A percentile compares a stretch with the other conserved stretches of the same genome.
These are phyloP conservation scores for Durio zibethinus DNA, from an alignment of 345 rosid genomes.

Conservation along the genomic window DNA sequence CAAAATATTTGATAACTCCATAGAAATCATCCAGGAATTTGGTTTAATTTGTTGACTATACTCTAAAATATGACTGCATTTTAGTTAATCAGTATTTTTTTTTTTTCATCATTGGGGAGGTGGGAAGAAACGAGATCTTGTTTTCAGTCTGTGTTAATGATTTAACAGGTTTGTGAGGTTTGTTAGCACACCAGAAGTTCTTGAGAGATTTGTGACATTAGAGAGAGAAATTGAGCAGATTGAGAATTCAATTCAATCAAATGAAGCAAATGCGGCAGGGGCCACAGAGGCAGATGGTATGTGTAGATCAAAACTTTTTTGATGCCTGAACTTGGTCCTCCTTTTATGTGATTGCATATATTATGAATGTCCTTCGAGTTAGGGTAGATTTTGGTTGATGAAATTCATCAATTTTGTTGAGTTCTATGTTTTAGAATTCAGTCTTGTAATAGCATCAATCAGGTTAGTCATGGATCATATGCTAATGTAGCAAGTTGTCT, in stretches of 20 bases:
- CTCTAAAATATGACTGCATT: no score
- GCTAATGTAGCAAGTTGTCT: neutral
- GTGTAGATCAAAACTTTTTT: no score
- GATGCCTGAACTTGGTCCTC: no score
- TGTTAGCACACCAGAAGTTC: constrained; percentile 91
- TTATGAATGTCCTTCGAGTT: neutral
- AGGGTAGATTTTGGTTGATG: neutral
- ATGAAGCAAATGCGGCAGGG: constrained; percentile 47
- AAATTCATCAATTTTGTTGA: neutral
- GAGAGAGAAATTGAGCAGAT: constrained; percentile 86
- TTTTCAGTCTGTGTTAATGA: neutral
- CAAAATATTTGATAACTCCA: neutral
- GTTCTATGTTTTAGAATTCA: neutral
- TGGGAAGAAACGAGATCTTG: neutral
- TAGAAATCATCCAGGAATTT: neutral
- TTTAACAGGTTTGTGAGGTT: constrained; percentile 77
- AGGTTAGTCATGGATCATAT: neutral
- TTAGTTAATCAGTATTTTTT: neutral
- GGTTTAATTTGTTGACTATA: neutral
- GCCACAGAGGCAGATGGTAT: constrained; percentile 54
- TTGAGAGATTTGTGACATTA: constrained; percentile 85
- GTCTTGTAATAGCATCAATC: neutral
- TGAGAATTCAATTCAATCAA: constrained; percentile 62
- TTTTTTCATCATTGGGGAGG: neutral
- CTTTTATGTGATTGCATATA: neutral